These are phyloP conservation scores for Gossypium sturtianum DNA, from an alignment of 345 rosid genomes.

Conservation along the genomic window DNA sequence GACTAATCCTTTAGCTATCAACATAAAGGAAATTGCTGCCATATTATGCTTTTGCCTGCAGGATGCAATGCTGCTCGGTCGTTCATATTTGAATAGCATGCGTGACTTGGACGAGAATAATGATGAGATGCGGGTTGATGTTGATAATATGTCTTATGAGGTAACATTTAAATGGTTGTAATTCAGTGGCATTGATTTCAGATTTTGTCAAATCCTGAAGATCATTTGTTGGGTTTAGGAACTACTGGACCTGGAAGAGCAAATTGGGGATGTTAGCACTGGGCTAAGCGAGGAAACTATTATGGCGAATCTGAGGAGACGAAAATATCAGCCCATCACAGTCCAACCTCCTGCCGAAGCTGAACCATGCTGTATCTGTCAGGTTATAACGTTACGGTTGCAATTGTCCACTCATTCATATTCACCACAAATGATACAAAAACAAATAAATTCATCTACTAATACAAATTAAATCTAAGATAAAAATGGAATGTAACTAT, in stretches of 20 bases:
- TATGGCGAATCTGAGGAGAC: slow-evolving; percentile 8
- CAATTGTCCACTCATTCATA: no score
- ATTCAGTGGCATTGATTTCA: no score
- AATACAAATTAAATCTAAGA: no score
- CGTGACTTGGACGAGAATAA: not conserved
- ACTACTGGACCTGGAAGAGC: slow-evolving; percentile 26
- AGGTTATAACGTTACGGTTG: slow-evolving; percentile 17
- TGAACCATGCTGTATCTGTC: slow-evolving; percentile 37
- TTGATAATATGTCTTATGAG: slow-evolving; percentile 33
- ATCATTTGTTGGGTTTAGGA: slow-evolving; percentile 16
- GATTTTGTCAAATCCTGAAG: not conserved
- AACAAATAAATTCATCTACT: no score
- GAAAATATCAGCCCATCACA: slow-evolving; percentile 11
- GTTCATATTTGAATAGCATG: not conserved
- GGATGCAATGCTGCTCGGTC: slow-evolving; percentile 17
- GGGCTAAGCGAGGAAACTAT: slow-evolving; percentile 28
- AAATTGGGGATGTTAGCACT: slow-evolving; percentile 17
- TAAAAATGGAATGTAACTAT: not conserved
- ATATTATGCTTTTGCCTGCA: not conserved
- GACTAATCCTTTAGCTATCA: not conserved
- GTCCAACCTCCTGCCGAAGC: not conserved
- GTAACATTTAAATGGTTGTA: slow-evolving; percentile 11
- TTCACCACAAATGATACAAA: no score
- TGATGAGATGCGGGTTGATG: slow-evolving; percentile 25
- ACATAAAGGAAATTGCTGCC: not conserved